Evolutionary conservation across 768 basidiomycete genomes (phyloP).

Genomic region (Serpula lacrymans): DNA sequence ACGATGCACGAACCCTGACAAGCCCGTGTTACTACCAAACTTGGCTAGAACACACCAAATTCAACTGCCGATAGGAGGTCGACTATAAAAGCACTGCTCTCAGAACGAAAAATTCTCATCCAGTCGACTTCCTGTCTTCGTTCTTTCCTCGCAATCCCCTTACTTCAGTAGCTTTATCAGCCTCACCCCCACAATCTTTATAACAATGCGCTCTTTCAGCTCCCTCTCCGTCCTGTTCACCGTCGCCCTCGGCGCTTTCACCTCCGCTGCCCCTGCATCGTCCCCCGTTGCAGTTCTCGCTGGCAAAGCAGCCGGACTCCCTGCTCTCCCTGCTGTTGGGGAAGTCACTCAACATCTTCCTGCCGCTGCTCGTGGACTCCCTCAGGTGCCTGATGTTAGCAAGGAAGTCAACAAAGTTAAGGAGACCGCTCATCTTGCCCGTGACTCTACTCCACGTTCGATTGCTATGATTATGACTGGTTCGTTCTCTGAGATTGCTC

Average conservation of each 20-base stretch:
- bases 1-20: no score
- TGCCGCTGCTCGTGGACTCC: neutral
- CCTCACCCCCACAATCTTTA: slow-evolving; percentile 19
- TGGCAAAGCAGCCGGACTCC: slow-evolving; percentile 11
- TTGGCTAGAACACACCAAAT: no score
- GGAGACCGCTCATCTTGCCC: neutral
- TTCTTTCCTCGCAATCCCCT: no score
- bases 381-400: no score
- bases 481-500: slow-evolving; percentile 10
- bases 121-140: no score
- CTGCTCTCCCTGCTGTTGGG: neutral
- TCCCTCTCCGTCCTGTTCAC: slow-evolving; percentile 15
- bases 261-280: slow-evolving; percentile 14
- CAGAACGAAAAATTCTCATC: no score
- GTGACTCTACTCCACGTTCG: slow-evolving; percentile 6
- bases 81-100: no score
- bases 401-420: no score
- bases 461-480: slow-evolving; percentile 22
- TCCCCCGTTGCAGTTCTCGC: slow-evolving; percentile 10
- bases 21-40: no score
- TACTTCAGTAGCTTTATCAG: no score
- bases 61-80: no score
- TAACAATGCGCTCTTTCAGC: slow-evolving; percentile 26
- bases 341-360: neutral
- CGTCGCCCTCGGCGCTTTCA: slow-evolving; percentile 24